phyloP scores from a whole-genome alignment of 768 basidiomycete genomes.

The Suillus cothurnatus region DNA sequence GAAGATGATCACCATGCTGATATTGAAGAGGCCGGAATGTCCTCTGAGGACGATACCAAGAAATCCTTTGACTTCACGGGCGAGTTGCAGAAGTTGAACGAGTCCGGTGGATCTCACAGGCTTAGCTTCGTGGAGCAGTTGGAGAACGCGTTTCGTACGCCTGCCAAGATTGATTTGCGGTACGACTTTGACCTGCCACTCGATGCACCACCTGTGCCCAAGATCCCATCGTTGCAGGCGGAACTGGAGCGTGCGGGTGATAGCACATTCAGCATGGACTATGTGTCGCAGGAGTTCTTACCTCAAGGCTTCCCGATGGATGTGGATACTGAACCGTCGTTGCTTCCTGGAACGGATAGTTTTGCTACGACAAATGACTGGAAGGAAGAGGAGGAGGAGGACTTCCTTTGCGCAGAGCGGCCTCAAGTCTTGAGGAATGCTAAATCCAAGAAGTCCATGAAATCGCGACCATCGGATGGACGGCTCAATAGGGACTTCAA shows the following conservation, averaged over 20 bases:
- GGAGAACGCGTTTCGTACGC: conserved; percentile 78
- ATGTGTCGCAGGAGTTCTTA: conserved; percentile 20
- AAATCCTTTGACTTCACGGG: conserved; percentile 86
- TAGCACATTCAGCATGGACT: conserved; percentile 21
- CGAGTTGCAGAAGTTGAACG: conserved; percentile 68
- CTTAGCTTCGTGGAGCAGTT: conserved; percentile 81
- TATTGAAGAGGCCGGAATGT: conserved; percentile 40
- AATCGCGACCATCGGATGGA: conserved; percentile 58
- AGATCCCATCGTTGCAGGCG: conserved; percentile 41
- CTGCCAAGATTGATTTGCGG: conserved; percentile 64
- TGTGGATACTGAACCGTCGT: conserved; percentile 36
- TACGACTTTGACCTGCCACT: conserved; percentile 45
- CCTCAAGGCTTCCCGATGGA: conserved; percentile 24
- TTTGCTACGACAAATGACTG: conserved; percentile 28
- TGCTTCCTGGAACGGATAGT: conserved; percentile 41
- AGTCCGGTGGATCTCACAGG: conserved; percentile 68
- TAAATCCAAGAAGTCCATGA: conserved; percentile 28
- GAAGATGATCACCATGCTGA: conserved; percentile 44
- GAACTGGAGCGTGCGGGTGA: conserved; percentile 28
- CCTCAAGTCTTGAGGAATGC: conserved; percentile 24
- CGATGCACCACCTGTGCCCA: conserved; percentile 54
- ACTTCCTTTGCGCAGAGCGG: conserved; percentile 21
- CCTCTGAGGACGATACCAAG: conserved; percentile 67
- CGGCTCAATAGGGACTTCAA: conserved; percentile 72
- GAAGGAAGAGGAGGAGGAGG: conserved; percentile 43